Evolutionary conservation across 2,329 filamentous ascomycete species (phyloP).

Genomic region (Fusarium sp.): DNA sequence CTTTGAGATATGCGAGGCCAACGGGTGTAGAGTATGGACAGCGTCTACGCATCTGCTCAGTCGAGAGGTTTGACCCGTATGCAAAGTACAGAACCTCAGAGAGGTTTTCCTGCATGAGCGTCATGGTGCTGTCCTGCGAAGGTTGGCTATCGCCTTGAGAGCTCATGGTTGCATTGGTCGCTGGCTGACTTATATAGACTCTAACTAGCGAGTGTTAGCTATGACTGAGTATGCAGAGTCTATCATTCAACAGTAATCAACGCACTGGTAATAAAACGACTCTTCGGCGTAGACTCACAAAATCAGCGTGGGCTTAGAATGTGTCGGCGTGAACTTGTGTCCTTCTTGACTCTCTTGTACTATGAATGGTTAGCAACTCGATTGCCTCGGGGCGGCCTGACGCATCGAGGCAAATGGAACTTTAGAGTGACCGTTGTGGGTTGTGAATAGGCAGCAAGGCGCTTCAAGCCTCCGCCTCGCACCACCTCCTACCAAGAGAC

Average conservation of each 20-base stretch:
- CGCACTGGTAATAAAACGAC: background rate
- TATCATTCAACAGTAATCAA: background rate
- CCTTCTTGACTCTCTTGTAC: slow-evolving; percentile 3
- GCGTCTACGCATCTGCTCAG: slow-evolving; percentile 71
- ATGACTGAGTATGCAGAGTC: background rate
- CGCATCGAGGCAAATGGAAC: slow-evolving; percentile 8
- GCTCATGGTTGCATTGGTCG: slow-evolving; percentile 39
- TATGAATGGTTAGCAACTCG: slow-evolving; percentile 7
- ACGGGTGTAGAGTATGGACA: slow-evolving; percentile 69
- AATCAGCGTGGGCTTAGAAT: background rate
- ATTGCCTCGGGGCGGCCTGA: slow-evolving; percentile 20
- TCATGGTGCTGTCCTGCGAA: slow-evolving; percentile 54
- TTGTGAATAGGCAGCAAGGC: slow-evolving; percentile 41
- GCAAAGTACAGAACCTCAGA: slow-evolving; percentile 71
- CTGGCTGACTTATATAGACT: slow-evolving; percentile 5
- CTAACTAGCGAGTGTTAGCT: background rate
- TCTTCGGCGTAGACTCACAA: slow-evolving; percentile 24
- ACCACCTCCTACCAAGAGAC: background rate
- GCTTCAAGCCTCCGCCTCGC: slow-evolving; percentile 34
- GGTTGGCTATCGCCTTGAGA: slow-evolving; percentile 50
- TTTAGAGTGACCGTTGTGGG: slow-evolving; percentile 17
- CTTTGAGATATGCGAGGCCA: slow-evolving; percentile 67
- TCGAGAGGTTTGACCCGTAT: slow-evolving; percentile 78
- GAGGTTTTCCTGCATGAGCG: slow-evolving; percentile 52
- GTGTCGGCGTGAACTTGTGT: slow-evolving; percentile 20